Percentiles rank a stretch among this genome's conserved stretches.
These are phyloP conservation scores for Mortierella claussenii DNA, from an alignment of 192 early-diverging fungal genomes.

Conservation along the genomic window DNA sequence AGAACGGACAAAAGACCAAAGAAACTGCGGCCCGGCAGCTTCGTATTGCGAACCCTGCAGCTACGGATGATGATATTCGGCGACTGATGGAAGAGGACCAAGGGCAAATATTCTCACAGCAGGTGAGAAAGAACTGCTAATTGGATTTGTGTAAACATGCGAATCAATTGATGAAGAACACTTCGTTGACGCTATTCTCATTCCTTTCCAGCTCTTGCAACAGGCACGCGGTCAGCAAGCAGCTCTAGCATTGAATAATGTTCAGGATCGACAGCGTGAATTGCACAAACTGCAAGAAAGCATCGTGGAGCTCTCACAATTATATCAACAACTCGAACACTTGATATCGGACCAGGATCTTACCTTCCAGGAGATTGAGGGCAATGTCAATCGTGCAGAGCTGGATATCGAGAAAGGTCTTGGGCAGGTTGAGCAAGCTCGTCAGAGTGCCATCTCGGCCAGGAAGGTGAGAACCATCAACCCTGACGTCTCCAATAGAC, in stretches of 20 bases:
- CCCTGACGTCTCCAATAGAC: no score
- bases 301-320: slow-evolving; percentile 25
- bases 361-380: slow-evolving; percentile 37
- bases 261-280: slow-evolving; percentile 41
- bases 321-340: slow-evolving; percentile 38
- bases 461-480: no score
- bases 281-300: slow-evolving; percentile 34
- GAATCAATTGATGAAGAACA: no score
- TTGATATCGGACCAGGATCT: slow-evolving; percentile 43
- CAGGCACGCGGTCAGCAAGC: slow-evolving; percentile 45
- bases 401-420: slow-evolving; percentile 32
- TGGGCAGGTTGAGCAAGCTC: slow-evolving; percentile 7
- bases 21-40: slow-evolving; percentile 36
- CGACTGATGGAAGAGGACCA: slow-evolving; percentile 29
- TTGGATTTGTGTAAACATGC: no score
- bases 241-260: slow-evolving; percentile 23
- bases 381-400: slow-evolving; percentile 24
- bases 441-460: slow-evolving; percentile 11
- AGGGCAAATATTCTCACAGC: slow-evolving; percentile 34
- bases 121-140: no score
- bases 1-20: slow-evolving; percentile 51
- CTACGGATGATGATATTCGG: slow-evolving; percentile 39
- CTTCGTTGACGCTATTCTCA: no score
- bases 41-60: slow-evolving; percentile 40
- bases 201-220: slow-evolving; percentile 29